phyloP scores from a whole-genome alignment of 2,329 filamentous ascomycete genomes.

The Fusarium temperatum region DNA sequence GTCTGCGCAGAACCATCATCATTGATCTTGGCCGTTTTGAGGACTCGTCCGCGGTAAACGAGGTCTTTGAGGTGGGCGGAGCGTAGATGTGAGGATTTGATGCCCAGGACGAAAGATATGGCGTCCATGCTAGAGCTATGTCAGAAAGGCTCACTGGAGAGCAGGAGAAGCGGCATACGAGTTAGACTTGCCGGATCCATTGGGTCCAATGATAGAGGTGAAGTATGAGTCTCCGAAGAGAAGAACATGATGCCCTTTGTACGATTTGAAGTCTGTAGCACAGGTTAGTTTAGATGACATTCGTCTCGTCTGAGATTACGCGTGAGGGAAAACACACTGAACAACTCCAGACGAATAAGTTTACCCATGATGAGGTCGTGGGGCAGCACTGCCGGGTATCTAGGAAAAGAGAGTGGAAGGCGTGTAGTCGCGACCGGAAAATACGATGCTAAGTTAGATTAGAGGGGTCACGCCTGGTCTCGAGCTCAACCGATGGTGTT shows the following conservation, averaged over 20 bases:
- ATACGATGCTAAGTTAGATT: conserved; percentile 2
- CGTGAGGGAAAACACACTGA: conserved; percentile 68
- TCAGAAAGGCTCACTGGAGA: conserved; percentile 1
- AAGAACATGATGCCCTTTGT: conserved; percentile 94
- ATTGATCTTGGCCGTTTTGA: conserved; percentile 92
- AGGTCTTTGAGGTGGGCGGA: conserved; percentile 94
- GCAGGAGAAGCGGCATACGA: conserved; percentile 67
- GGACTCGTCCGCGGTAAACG: conserved; percentile 92
- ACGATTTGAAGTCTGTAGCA: conserved; percentile 92
- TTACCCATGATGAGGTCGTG: conserved; percentile 80
- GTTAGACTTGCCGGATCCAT: conserved; percentile 99
- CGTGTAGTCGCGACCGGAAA: conserved; percentile 7
- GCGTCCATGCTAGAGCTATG: conserved; percentile 83
- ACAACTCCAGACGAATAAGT: conserved; percentile 92
- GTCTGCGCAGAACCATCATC: conserved; percentile 81
- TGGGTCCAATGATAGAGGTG: conserved; percentile 98
- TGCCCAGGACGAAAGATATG: conserved; percentile 97
- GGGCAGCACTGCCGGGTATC: conserved; percentile 27
- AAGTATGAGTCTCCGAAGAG: conserved; percentile 98
- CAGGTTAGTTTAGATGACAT: conserved; percentile 23
- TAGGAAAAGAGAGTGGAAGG: background rate
- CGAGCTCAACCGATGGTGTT: conserved; percentile 33
- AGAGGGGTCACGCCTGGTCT: conserved; percentile 29
- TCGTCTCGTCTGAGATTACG: background rate
- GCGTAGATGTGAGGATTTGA: conserved; percentile 97